Conservation (phyloP, 176 grass and related monocot genomes). For the Carex parvula region DNA sequence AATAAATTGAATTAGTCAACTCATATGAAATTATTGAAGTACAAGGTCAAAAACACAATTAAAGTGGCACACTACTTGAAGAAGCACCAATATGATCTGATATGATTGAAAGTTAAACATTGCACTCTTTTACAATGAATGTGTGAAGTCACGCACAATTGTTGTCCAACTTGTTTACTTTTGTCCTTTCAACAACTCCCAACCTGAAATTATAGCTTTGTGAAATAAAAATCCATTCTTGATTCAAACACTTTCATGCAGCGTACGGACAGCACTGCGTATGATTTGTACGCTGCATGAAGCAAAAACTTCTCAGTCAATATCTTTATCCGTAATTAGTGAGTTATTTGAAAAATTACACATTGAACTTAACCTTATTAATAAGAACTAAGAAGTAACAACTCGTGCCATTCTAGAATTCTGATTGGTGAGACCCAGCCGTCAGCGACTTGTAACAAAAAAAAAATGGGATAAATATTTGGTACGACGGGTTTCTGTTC, state of each 20-base stretch:
- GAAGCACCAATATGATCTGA: not conserved
- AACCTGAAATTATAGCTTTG: not conserved
- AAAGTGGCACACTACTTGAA: not conserved
- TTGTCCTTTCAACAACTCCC: not conserved
- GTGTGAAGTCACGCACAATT: not conserved
- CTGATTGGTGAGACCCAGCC: not conserved
- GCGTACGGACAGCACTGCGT: too few relatives aligned
- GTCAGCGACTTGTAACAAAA: too few relatives aligned
- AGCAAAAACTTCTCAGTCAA: too few relatives aligned
- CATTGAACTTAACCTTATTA: not conserved
- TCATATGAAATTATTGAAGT: constrained; percentile 19
- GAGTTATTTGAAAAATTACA: not conserved
- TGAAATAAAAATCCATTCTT: not conserved
- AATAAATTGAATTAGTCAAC: not conserved
- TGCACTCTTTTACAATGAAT: not conserved
- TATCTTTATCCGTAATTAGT: not conserved
- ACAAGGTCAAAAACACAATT: constrained; percentile 12
- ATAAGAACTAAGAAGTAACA: too few relatives aligned
- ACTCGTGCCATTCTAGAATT: not conserved
- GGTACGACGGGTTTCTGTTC: too few relatives aligned
- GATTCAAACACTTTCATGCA: not conserved
- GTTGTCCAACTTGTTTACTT: not conserved
- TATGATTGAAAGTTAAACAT: not conserved
- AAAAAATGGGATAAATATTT: too few relatives aligned
- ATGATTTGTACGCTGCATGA: not conserved